Evolutionary conservation across 1,284 basidiomycete species (phyloP).

Genomic region (Trametes hirsuta): DNA sequence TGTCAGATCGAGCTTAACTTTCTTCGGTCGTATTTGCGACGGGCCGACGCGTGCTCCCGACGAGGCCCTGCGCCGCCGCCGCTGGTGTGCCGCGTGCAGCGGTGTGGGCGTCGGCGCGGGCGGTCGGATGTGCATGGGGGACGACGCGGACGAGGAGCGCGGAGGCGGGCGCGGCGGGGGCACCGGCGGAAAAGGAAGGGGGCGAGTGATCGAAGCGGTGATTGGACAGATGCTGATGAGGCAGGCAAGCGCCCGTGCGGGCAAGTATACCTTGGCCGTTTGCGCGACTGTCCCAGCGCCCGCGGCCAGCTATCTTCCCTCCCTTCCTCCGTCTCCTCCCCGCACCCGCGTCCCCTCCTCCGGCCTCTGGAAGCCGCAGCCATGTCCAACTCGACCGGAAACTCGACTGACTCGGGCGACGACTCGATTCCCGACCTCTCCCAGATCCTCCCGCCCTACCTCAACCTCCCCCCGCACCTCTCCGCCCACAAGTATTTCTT

Average conservation of each 20-base stretch:
- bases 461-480: slow-evolving; percentile 72
- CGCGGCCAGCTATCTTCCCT: slow-evolving; percentile 4
- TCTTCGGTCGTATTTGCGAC: not conserved
- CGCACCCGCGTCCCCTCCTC: not conserved
- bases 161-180: not conserved
- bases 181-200: not conserved
- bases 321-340: not conserved
- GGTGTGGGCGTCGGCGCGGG: not conserved
- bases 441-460: slow-evolving; percentile 52
- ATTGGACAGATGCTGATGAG: slow-evolving; percentile 18
- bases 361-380: slow-evolving; percentile 22
- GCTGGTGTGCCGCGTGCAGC: not conserved
- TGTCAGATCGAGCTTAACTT: not conserved
- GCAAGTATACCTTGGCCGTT: slow-evolving; percentile 12
- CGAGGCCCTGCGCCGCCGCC: not conserved
- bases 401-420: slow-evolving; percentile 17
- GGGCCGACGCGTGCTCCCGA: not conserved
- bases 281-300: slow-evolving; percentile 1
- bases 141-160: not conserved
- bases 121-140: not conserved
- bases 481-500: slow-evolving; percentile 85
- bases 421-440: slow-evolving; percentile 28
- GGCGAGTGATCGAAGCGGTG: slow-evolving; percentile 6
- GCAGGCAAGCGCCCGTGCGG: slow-evolving; percentile 11
- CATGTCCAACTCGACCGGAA: slow-evolving; percentile 24